Base-by-base conservation (phyloP, 495 filamentous ascomycete genomes). In the Aspergillus sclerotioniger region DNA sequence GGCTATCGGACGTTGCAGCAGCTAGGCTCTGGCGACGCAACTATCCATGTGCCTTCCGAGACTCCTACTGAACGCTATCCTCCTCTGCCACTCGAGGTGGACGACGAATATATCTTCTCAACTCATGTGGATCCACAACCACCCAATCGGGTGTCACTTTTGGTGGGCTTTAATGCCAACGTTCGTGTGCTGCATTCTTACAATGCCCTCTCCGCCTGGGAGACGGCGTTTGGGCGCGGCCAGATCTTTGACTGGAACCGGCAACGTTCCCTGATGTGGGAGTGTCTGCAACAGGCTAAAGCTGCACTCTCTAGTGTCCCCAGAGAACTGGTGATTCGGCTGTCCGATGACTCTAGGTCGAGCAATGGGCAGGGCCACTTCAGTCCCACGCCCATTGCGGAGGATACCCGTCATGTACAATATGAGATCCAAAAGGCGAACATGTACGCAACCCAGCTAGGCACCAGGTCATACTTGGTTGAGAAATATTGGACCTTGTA, bases 351-450 rank as follows among this genome's bases (percentile, higher is more conserved):
- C 44, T 60, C 51, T 52, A 32, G 37, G 29, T 15, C 45, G 31
- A 49, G 54, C 16, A 33, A 59, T 17, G 58, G 53, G 20, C 59
- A 52, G 52, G 64, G 53, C 47, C 20, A 62, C 48, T 57, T 58
- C 29, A 58, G 59, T 16, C 66, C 60, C 45, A 20, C 20, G n/a
- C 31, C 47, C 19, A 65, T 60, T 33, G 51, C 64, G 0, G 63
- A 71, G 32, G 70, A 72, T 48, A 61, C 67, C 21, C 62, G 68
- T 21, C 74, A 78, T 5, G 76, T 91, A 2, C 90, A 92, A 49
- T 87, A 83, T 51, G 89, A 94, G 62, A 92, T 95, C 20, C 90
- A 95, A 65, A 92, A 91, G 63, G 85, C 85, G 19, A 93, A 92
- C 61, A 88, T 96, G 21, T 88, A 91, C 59, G 83, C 84, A 7